Evolutionary conservation across 345 rosid genomes (phyloP).

Genomic region (Citrus hindsii): DNA sequence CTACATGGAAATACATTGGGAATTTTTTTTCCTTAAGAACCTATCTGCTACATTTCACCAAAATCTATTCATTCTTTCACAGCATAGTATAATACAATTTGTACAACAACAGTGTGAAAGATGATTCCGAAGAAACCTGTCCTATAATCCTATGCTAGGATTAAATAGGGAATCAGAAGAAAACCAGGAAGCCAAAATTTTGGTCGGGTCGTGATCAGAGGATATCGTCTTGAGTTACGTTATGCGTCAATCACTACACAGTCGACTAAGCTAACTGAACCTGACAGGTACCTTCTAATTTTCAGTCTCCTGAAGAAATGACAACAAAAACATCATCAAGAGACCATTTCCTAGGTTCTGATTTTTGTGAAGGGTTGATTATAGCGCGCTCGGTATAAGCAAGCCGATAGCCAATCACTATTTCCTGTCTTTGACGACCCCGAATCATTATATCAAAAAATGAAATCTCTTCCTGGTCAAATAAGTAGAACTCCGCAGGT

Average conservation of each 20-base stretch:
- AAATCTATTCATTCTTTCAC: neutral
- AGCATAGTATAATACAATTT: neutral
- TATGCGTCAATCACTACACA: neutral
- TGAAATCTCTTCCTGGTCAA: conserved; percentile 77
- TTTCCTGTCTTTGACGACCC: conserved; percentile 70
- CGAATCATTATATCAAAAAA: conserved; percentile 71
- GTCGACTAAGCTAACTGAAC: neutral
- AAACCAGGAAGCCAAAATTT: neutral
- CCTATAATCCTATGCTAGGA: neutral
- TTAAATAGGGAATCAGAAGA: neutral
- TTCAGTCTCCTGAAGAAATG: conserved; percentile 55
- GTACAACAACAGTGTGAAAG: conserved; percentile 2
- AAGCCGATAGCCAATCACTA: conserved; percentile 74
- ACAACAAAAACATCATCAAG: conserved; percentile 87
- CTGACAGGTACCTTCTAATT: neutral
- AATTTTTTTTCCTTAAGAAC: neutral
- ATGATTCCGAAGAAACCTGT: neutral
- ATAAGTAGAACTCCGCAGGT: conserved; percentile 83
- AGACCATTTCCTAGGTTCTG: conserved; percentile 68
- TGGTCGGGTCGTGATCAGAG: neutral
- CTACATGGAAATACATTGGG: conserved; percentile 4
- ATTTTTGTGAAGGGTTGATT: conserved; percentile 68
- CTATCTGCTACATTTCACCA: neutral
- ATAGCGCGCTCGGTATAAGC: conserved; percentile 63
- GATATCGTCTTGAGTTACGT: neutral